Conservation (phyloP, 805 yeast species). For the Ogataea ganodermae region DNA sequence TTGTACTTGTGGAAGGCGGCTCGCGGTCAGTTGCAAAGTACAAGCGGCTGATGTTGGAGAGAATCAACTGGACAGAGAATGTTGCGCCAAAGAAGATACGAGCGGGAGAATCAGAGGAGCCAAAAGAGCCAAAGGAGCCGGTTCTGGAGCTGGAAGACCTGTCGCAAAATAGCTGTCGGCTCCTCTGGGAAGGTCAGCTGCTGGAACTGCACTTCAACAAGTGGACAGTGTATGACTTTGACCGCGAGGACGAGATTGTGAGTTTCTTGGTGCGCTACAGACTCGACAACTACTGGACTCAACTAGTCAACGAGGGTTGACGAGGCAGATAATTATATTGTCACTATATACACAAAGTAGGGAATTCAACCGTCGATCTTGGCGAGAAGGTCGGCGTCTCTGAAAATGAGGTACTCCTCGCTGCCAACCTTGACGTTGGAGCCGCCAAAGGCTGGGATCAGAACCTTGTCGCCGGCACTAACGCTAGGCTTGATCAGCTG, state of each 20-base stretch:
- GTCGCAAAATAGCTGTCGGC: slow-evolving; percentile 43
- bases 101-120: slow-evolving; percentile 5
- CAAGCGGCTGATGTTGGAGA: slow-evolving; percentile 55
- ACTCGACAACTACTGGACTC: slow-evolving; percentile 62
- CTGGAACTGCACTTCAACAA: slow-evolving; percentile 53
- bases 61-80: slow-evolving; percentile 72
- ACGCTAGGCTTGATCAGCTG: slow-evolving; percentile 72
- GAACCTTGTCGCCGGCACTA: slow-evolving; percentile 86
- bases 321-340: background rate
- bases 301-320: slow-evolving; percentile 27
- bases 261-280: slow-evolving; percentile 51
- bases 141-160: slow-evolving; percentile 38
- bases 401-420: slow-evolving; percentile 63
- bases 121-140: too few species aligned
- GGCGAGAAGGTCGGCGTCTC: slow-evolving; percentile 94
- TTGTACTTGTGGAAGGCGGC: slow-evolving; percentile 78
- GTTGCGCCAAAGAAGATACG: slow-evolving; percentile 36
- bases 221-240: slow-evolving; percentile 67
- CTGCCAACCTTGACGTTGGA: slow-evolving; percentile 77
- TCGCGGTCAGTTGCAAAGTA: slow-evolving; percentile 61
- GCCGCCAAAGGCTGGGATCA: slow-evolving; percentile 95
- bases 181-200: slow-evolving; percentile 75
- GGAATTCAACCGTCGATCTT: slow-evolving; percentile 64
- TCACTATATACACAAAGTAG: slow-evolving; percentile 10
- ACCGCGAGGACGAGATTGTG: slow-evolving; percentile 51